A percentile compares a stretch with the other conserved stretches of the same genome.
phyloP scores from a whole-genome alignment of 257 asterid species.

The Nicotiana benthamiana region DNA sequence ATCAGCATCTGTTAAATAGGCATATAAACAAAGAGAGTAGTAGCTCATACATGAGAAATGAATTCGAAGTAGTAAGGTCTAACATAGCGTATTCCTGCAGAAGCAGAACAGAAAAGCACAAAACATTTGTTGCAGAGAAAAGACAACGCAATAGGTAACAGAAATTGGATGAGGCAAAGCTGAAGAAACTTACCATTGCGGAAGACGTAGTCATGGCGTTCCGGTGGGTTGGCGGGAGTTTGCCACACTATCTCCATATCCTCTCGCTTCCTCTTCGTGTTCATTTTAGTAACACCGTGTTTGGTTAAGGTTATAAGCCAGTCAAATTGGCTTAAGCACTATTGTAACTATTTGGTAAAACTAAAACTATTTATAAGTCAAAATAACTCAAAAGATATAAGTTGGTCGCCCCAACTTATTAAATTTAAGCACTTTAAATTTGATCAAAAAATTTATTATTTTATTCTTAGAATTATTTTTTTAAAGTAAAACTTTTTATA shows the following conservation, averaged over 20 bases:
- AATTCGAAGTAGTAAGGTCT: constrained; percentile 93
- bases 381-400: too few species aligned
- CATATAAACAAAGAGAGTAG: neutral
- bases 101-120: constrained; percentile 1
- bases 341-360: too few species aligned
- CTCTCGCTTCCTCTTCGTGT: constrained; percentile 49
- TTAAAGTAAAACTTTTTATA: too few species aligned
- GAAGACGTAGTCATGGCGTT: constrained; percentile 70
- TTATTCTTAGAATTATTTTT: too few species aligned
- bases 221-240: constrained; percentile 88
- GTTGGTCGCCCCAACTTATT: too few species aligned
- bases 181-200: constrained; percentile 39
- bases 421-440: too few species aligned
- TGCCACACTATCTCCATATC: constrained; percentile 87
- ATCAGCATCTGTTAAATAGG: neutral
- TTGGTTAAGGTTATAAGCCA: too few species aligned
- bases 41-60: constrained; percentile 59
- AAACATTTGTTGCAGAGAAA: neutral
- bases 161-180: neutral
- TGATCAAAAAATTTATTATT: too few species aligned
- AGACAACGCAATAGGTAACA: neutral
- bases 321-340: too few species aligned
- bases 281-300: neutral
- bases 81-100: constrained; percentile 86
- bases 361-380: too few species aligned